Percentiles rank a stretch among this genome's conserved stretches.
Conservation (phyloP, 148 eudicot genomes). For the Fallopia convolvulus region DNA sequence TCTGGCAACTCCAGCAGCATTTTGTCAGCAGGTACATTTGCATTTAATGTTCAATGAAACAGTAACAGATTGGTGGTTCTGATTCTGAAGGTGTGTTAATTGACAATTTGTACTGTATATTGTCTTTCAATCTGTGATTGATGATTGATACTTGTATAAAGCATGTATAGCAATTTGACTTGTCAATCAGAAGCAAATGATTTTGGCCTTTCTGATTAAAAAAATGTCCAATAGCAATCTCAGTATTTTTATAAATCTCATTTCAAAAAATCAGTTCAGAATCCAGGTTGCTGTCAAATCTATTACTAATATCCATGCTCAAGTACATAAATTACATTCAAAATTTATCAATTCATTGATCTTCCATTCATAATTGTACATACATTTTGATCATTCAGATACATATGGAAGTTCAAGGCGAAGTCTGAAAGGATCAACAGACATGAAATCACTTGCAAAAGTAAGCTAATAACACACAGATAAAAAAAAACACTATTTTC, state of each 20-base stretch:
- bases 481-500: background rate
- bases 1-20: constrained; percentile 24
- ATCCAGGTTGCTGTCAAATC: background rate
- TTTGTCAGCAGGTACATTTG: constrained; percentile 30
- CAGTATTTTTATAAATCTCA: background rate
- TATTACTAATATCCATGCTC: background rate
- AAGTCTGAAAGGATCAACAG: constrained; percentile 37
- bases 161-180: background rate
- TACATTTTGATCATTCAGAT: constrained; percentile 25
- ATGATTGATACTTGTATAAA: background rate
- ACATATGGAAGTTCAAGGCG: constrained; percentile 31
- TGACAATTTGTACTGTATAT: background rate
- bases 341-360: background rate
- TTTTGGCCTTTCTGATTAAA: background rate
- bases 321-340: background rate
- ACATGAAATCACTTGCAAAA: constrained; percentile 34
- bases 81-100: background rate
- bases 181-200: background rate
- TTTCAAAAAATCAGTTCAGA: background rate
- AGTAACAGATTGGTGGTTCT: background rate
- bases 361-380: background rate
- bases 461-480: constrained; percentile 29
- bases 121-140: background rate
- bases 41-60: background rate
- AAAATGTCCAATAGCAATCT: no score